phyloP scores from a whole-genome alignment of 768 basidiomycete species.

The Boletellus emodensis region DNA sequence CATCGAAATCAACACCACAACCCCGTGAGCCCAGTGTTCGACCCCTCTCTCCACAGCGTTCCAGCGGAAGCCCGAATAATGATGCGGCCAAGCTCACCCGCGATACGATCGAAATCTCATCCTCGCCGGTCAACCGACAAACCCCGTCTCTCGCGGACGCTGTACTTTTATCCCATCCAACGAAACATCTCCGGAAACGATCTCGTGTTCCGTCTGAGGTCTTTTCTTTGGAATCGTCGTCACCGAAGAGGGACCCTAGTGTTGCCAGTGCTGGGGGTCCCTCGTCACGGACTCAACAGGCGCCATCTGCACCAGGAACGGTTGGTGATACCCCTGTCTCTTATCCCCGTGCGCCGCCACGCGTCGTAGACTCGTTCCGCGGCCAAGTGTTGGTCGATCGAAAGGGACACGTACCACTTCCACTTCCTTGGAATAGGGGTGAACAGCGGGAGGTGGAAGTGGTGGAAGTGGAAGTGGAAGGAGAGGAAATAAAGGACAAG shows the following conservation, averaged over 20 bases:
- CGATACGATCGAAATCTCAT: not conserved
- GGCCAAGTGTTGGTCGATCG: slow-evolving; percentile 20
- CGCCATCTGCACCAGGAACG: not conserved
- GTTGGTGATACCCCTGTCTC: not conserved
- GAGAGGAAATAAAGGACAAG: not conserved
- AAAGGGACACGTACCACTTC: slow-evolving; percentile 12
- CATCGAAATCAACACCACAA: not conserved
- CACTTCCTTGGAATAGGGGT: not conserved
- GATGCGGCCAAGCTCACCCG: not conserved
- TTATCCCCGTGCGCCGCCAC: slow-evolving; percentile 20
- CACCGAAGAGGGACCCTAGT: slow-evolving; percentile 2
- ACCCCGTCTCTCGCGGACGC: not conserved
- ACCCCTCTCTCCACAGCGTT: not conserved
- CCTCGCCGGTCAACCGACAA: not conserved
- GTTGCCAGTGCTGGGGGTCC: not conserved
- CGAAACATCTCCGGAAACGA: slow-evolving; percentile 11
- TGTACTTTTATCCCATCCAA: not conserved
- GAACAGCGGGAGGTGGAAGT: not conserved
- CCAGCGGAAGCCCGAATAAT: not conserved
- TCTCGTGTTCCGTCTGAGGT: slow-evolving; percentile 6
- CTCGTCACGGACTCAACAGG: not conserved
- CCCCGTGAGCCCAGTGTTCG: not conserved
- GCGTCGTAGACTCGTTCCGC: slow-evolving; percentile 14
- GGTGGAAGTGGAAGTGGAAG: not conserved
- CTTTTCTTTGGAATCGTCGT: slow-evolving; percentile 17